These are phyloP conservation scores for Macrolepiota fuliginosa DNA, from an alignment of 768 basidiomycete genomes.

Conservation along the genomic window DNA sequence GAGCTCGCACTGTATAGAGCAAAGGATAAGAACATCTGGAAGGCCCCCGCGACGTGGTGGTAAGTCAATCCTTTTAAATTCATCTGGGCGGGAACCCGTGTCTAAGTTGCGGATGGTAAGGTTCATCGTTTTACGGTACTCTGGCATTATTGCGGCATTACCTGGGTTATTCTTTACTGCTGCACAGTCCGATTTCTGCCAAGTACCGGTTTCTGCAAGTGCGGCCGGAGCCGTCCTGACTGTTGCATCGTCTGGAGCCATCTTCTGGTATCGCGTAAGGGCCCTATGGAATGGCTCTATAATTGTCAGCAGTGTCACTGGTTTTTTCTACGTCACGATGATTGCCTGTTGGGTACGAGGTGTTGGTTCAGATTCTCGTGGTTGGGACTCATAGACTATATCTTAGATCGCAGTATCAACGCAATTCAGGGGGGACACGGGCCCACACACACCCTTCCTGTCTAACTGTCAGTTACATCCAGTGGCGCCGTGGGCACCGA, in stretches of 20 bases:
- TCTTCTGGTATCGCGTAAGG: conserved; percentile 6
- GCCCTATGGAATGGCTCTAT: conserved; percentile 3
- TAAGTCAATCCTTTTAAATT: not conserved
- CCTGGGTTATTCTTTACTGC: conserved; percentile 5
- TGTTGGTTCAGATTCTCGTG: not conserved
- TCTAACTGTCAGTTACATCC: conserved; percentile 6
- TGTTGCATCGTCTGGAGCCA: conserved; percentile 7
- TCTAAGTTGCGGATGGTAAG: not conserved
- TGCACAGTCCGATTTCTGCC: conserved; percentile 1
- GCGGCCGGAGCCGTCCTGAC: conserved; percentile 5
- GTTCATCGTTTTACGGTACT: conserved; percentile 7
- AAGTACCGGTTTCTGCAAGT: not conserved
- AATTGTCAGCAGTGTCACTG: not conserved
- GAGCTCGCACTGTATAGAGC: conserved; percentile 4
- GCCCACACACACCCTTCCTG: conserved; percentile 3
- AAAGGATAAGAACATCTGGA: conserved; percentile 3
- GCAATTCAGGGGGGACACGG: conserved; percentile 3
- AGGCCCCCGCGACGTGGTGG: conserved; percentile 7
- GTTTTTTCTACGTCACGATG: conserved; percentile 4
- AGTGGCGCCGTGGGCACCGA: conserved; percentile 5
- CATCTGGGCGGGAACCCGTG: not conserved
- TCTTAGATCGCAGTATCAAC: conserved; percentile 2
- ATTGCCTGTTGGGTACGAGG: conserved; percentile 2
- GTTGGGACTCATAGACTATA: not conserved
- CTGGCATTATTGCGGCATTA: conserved; percentile 6